A percentile compares a stretch with the other conserved stretches of the same genome.
phyloP scores from a whole-genome alignment of 257 asterid species.

The Scutellaria baicalensis region DNA sequence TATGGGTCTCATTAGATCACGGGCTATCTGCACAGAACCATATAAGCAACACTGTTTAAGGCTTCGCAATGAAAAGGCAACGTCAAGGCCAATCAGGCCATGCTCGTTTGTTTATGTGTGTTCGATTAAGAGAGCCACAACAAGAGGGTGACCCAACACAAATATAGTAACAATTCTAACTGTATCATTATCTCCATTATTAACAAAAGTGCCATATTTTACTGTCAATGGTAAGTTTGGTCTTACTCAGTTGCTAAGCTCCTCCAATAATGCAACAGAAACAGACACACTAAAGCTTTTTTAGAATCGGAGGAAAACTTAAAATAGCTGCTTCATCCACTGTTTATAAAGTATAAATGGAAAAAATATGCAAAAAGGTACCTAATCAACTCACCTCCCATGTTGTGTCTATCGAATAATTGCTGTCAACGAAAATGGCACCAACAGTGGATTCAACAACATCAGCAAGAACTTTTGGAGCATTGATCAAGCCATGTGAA shows the following conservation, averaged over 20 bases:
- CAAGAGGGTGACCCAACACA: too few relatives aligned
- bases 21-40: slow-evolving; percentile 41
- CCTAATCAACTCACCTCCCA: slow-evolving; percentile 68
- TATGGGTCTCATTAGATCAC: slow-evolving; percentile 49
- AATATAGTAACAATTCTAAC: background rate
- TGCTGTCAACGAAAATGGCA: slow-evolving; percentile 70
- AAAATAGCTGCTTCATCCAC: background rate
- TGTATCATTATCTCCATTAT: background rate
- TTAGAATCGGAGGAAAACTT: background rate
- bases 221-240: background rate
- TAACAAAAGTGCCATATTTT: background rate
- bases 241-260: too few relatives aligned
- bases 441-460: slow-evolving; percentile 84
- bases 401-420: slow-evolving; percentile 53
- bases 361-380: background rate
- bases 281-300: too few relatives aligned
- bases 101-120: background rate
- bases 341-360: background rate
- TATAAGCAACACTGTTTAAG: background rate
- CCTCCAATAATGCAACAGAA: too few relatives aligned
- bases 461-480: slow-evolving; percentile 86
- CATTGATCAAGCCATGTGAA: slow-evolving; percentile 66
- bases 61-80: background rate
- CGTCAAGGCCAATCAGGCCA: background rate
- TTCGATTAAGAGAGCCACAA: background rate